Evolutionary conservation across 192 early-diverging fungal genomes (phyloP).

Genomic region (Rhizoclosmatium globosum): DNA sequence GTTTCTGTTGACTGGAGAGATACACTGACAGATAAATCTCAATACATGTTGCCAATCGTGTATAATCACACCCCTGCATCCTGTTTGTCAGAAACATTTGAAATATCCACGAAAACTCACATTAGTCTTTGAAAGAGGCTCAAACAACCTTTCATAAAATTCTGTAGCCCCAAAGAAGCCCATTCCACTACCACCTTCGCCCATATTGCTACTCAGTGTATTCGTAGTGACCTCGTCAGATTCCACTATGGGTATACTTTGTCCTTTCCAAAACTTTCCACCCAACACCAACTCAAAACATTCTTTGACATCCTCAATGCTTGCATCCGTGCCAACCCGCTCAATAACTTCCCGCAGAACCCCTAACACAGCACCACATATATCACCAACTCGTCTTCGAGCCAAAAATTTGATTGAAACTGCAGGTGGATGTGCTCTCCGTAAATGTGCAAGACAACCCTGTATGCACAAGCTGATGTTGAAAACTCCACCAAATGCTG

Average conservation of each 20-base stretch:
- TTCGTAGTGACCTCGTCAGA: background rate
- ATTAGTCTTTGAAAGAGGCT: background rate
- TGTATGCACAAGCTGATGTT: background rate
- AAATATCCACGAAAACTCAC: background rate
- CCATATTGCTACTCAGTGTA: background rate
- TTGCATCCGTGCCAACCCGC: background rate
- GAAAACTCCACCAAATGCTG: background rate
- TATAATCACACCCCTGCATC: too few relatives aligned
- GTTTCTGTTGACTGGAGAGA: too few relatives aligned
- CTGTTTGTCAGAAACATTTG: too few relatives aligned
- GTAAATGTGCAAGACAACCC: background rate
- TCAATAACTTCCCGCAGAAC: slow-evolving; percentile 10
- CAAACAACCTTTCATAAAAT: background rate
- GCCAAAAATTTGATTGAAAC: background rate
- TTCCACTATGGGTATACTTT: background rate
- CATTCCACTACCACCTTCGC: background rate
- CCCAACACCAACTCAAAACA: slow-evolving; percentile 10
- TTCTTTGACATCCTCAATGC: slow-evolving; percentile 4
- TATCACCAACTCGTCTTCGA: background rate
- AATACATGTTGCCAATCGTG: too few relatives aligned
- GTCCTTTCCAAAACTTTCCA: background rate
- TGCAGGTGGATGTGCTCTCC: background rate
- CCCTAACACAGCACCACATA: background rate
- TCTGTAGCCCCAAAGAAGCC: background rate
- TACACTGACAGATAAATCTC: too few relatives aligned